Conservation (phyloP, 1,139 yeast genomes). For the Komagataea norvegica region DNA sequence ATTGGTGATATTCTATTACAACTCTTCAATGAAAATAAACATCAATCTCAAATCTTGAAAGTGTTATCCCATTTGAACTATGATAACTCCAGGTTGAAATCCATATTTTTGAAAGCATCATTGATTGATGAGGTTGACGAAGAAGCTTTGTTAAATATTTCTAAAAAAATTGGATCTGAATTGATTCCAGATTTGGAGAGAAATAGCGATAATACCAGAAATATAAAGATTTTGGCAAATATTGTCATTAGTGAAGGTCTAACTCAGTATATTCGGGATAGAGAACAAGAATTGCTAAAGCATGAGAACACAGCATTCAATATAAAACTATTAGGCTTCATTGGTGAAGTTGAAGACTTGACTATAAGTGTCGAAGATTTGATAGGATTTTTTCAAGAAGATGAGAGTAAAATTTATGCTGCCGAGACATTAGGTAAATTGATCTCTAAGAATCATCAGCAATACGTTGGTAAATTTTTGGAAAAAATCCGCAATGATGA, state of each 20-base stretch:
- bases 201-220: slow-evolving; percentile 24
- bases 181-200: slow-evolving; percentile 23
- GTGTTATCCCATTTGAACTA: slow-evolving; percentile 21
- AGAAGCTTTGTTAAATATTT: slow-evolving; percentile 25
- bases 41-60: slow-evolving; percentile 22
- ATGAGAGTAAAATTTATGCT: slow-evolving; percentile 40
- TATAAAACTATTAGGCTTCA: slow-evolving; percentile 23
- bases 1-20: slow-evolving; percentile 17
- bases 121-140: slow-evolving; percentile 24
- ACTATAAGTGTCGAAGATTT: slow-evolving; percentile 20
- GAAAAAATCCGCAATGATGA: slow-evolving; percentile 25
- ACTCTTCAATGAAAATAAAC: slow-evolving; percentile 15
- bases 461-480: slow-evolving; percentile 35
- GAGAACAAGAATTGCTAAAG: slow-evolving; percentile 32
- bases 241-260: slow-evolving; percentile 35
- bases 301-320: slow-evolving; percentile 28
- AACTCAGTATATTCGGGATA: slow-evolving; percentile 29
- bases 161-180: slow-evolving; percentile 23
- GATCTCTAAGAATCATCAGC: slow-evolving; percentile 35
- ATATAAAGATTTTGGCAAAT: slow-evolving; percentile 39
- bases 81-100: slow-evolving; percentile 15
- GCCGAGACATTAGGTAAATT: slow-evolving; percentile 53
- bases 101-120: slow-evolving; percentile 20
- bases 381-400: slow-evolving; percentile 30
- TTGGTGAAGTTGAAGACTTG: slow-evolving; percentile 19